Evolutionary conservation across 805 yeast species (phyloP).

Genomic region (Kuraishia piskuri): DNA sequence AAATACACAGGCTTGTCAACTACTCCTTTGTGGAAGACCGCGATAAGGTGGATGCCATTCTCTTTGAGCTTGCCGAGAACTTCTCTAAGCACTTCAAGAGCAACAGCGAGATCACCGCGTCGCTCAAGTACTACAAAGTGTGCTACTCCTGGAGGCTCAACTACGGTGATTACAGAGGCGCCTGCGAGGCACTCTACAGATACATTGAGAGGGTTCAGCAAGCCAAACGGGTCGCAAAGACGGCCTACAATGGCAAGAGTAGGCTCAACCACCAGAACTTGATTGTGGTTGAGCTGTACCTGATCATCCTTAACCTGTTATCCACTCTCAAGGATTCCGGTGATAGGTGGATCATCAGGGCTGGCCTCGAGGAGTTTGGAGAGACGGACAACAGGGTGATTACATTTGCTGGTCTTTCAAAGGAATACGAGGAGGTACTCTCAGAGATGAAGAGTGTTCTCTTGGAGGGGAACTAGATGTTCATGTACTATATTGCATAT

Average conservation of each 20-base stretch:
- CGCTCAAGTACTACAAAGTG: conserved; percentile 38
- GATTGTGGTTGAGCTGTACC: conserved; percentile 25
- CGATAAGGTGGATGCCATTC: conserved; percentile 30
- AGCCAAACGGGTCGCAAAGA: conserved; percentile 2
- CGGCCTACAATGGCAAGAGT: conserved; percentile 5
- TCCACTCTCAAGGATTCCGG: conserved; percentile 23
- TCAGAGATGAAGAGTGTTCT: neutral
- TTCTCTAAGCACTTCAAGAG: conserved; percentile 8
- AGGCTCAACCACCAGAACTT: conserved; percentile 8
- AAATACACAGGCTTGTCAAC: conserved; percentile 28
- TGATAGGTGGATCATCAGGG: conserved; percentile 29
- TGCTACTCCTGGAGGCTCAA: conserved; percentile 42
- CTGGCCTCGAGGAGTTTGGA: neutral
- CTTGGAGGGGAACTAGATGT: neutral
- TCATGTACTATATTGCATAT: too few species aligned
- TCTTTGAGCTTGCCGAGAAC: conserved; percentile 22
- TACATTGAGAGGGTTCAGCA: conserved; percentile 22
- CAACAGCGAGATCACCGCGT: conserved; percentile 18
- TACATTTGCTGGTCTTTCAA: neutral
- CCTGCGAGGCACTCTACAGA: conserved; percentile 33
- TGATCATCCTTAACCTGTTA: conserved; percentile 29
- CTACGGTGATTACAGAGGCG: conserved; percentile 42
- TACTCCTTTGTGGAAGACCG: conserved; percentile 36
- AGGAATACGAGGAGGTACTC: neutral
- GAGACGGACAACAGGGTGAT: neutral